Percentiles rank a stretch among this genome's conserved stretches.
phyloP scores from a whole-genome alignment of 139 green algal genomes.

The Chlamydomonas eustigma region DNA sequence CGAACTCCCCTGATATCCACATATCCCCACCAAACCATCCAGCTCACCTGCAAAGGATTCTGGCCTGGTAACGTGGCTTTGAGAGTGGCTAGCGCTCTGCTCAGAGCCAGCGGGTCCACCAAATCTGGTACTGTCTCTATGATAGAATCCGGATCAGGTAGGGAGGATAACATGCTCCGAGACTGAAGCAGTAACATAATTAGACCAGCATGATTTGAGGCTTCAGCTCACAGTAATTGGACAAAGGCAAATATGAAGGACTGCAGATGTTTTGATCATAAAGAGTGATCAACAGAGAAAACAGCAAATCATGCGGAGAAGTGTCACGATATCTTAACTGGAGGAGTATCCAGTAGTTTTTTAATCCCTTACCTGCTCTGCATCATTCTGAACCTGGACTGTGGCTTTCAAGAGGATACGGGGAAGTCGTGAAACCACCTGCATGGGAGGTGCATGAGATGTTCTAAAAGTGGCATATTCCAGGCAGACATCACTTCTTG shows the following conservation, averaged over 20 bases:
- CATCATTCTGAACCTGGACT: background rate
- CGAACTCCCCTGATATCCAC: too few relatives aligned
- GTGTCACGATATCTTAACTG: background rate
- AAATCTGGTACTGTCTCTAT: conserved; percentile 40
- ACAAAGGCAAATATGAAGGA: background rate
- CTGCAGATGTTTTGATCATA: background rate
- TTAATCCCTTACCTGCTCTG: conserved; percentile 1
- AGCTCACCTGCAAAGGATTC: conserved; percentile 22
- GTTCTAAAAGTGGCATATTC: background rate
- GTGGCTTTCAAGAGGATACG: conserved; percentile 10
- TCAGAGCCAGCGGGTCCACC: conserved; percentile 29
- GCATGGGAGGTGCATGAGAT: background rate
- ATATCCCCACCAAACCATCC: conserved; percentile 3
- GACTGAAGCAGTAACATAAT: conserved; percentile 20
- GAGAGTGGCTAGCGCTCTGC: conserved; percentile 27
- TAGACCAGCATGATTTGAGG: background rate
- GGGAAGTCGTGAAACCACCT: background rate
- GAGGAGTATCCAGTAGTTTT: too few relatives aligned
- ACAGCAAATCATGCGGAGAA: too few relatives aligned
- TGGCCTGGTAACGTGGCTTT: conserved; percentile 17
- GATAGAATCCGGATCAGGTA: conserved; percentile 33
- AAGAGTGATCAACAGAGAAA: too few relatives aligned
- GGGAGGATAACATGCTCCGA: conserved; percentile 22
- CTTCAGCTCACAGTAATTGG: background rate
- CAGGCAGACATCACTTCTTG: background rate